A percentile compares a stretch with the other conserved stretches of the same genome.
phyloP scores from a whole-genome alignment of 768 basidiomycete genomes.

The Phaeotremella fagi region DNA sequence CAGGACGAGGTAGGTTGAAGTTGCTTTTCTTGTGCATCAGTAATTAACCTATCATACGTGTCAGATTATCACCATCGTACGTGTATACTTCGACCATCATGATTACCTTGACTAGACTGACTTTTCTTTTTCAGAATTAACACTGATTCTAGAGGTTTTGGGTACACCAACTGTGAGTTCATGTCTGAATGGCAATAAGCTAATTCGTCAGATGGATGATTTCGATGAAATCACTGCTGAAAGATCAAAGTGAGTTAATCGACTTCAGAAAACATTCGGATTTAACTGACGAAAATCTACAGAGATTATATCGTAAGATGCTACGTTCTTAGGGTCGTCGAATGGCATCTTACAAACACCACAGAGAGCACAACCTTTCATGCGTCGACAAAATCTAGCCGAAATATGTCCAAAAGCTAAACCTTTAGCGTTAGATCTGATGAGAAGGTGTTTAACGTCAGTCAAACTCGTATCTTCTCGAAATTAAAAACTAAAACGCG shows the following conservation, averaged over 20 bases:
- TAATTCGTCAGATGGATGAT: conserved; percentile 69
- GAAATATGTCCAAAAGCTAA: conserved; percentile 71
- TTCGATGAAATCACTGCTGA: conserved; percentile 86
- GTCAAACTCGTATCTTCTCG: conserved; percentile 69
- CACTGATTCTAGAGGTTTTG: conserved; percentile 87
- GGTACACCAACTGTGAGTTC: conserved; percentile 53
- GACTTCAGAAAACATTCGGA: not conserved
- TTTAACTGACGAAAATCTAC: too few species aligned
- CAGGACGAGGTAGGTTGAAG: conserved; percentile 69
- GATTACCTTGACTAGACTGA: conserved; percentile 53
- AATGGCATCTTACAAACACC: too few species aligned
- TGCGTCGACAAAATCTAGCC: conserved; percentile 68
- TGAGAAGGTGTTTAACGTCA: conserved; percentile 43
- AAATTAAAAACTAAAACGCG: not conserved
- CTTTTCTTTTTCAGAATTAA: conserved; percentile 54
- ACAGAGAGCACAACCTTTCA: conserved; percentile 72
- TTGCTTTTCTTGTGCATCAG: too few species aligned
- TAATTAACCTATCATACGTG: too few species aligned
- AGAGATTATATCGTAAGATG: conserved; percentile 66
- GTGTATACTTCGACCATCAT: conserved; percentile 56
- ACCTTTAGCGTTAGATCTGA: conserved; percentile 48
- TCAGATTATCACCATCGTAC: conserved; percentile 65
- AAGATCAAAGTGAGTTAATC: conserved; percentile 52
- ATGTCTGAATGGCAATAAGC: not conserved
- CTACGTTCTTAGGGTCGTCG: too few species aligned